Conservation (phyloP, 116 monocot species). For the Papilionanthe hybrid region DNA sequence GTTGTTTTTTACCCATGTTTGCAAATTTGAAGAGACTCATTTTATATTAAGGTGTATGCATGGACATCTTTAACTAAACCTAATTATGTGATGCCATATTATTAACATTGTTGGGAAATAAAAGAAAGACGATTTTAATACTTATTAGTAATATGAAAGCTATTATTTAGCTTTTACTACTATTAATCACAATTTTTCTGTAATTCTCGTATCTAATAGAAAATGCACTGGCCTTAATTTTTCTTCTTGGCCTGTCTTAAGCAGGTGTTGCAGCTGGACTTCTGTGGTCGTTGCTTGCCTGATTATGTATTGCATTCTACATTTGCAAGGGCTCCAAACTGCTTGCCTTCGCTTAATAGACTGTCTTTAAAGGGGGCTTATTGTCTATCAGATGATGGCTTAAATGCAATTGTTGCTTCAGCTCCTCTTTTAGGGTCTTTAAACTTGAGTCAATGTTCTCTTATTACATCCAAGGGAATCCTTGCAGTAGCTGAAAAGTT, state of each 20-base stretch:
- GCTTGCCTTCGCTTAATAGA: constrained; percentile 50
- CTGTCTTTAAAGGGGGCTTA: constrained; percentile 69
- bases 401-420: constrained; percentile 53
- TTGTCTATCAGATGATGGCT: constrained; percentile 67
- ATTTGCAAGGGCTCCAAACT: constrained; percentile 31
- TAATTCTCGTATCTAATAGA: neutral
- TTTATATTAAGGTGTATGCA: neutral
- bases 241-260: neutral
- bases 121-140: neutral
- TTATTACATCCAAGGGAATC: constrained; percentile 62
- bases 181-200: neutral
- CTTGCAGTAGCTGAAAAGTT: constrained; percentile 35
- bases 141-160: neutral
- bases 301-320: constrained; percentile 51
- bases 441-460: constrained; percentile 66
- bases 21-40: neutral
- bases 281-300: constrained; percentile 69
- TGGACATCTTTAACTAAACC: neutral
- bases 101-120: neutral
- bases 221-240: neutral
- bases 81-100: neutral
- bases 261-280: constrained; percentile 64
- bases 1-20: neutral
- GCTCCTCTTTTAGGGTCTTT: constrained; percentile 60
- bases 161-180: neutral